A percentile compares a stretch with the other conserved stretches of the same genome.
Conservation (phyloP, 352 stramenopile species). For the Pythium insidiosum region DNA sequence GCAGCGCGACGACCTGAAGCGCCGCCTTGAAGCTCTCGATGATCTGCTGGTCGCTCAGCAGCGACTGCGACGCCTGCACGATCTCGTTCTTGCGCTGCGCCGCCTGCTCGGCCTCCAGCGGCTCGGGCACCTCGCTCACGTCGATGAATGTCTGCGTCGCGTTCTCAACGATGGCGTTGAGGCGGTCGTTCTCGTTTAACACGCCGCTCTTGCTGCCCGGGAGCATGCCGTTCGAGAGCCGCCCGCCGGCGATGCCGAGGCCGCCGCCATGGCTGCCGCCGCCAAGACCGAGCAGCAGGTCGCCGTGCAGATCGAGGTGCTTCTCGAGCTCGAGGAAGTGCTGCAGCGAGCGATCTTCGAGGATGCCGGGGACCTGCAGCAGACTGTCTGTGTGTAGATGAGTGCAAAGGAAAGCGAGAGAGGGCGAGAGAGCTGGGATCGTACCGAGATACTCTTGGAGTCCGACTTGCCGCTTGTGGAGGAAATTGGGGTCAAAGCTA, state of each 20-base stretch:
- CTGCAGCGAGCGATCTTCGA: conserved; percentile 66
- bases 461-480: conserved; percentile 63
- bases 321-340: conserved; percentile 80
- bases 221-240: conserved; percentile 37
- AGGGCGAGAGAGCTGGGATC: neutral
- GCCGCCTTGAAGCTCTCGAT: conserved; percentile 38
- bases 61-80: conserved; percentile 31
- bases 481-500: conserved; percentile 81
- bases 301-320: conserved; percentile 56
- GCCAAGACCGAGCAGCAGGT: conserved; percentile 22
- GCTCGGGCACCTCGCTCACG: conserved; percentile 73
- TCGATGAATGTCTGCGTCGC: conserved; percentile 76
- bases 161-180: conserved; percentile 71
- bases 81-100: conserved; percentile 76
- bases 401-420: conserved; percentile 1
- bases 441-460: conserved; percentile 69
- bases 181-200: conserved; percentile 67
- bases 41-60: conserved; percentile 47
- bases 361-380: conserved; percentile 58
- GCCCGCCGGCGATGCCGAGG: too few relatives aligned
- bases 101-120: conserved; percentile 67
- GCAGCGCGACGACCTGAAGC: conserved; percentile 34
- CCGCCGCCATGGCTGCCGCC: conserved; percentile 18
- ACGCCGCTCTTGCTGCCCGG: conserved; percentile 41
- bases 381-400: conserved; percentile 26